phyloP scores from a whole-genome alignment of 192 early-diverging fungal genomes.

The Dimargaris xerosporica region DNA sequence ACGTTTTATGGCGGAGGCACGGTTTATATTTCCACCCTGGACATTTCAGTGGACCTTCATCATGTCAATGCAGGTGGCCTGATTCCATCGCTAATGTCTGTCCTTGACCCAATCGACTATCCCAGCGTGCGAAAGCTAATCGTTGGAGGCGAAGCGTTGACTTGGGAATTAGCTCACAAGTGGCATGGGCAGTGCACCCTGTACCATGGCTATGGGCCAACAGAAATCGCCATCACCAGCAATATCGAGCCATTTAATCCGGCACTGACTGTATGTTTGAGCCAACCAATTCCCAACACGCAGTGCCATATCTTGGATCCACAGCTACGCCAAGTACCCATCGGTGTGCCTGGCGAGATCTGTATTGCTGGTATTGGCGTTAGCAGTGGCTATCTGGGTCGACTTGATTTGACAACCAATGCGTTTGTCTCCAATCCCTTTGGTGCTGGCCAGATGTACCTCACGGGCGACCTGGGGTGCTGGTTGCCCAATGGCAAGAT shows the following conservation, averaged over 20 bases:
- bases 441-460: neutral
- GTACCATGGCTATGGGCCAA: neutral
- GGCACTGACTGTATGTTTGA: neutral
- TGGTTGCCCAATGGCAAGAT: conserved; percentile 4
- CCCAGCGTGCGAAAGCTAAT: neutral
- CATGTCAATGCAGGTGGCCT: neutral
- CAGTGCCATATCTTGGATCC: neutral
- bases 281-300: neutral
- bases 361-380: neutral
- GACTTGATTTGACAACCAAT: neutral
- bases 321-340: neutral
- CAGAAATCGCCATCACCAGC: neutral
- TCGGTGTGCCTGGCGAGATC: neutral
- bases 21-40: neutral
- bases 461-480: conserved; percentile 1
- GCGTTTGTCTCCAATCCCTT: conserved; percentile 1
- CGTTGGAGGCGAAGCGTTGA: neutral
- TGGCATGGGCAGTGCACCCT: neutral
- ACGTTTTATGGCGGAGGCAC: neutral
- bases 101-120: neutral
- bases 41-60: too few relatives aligned
- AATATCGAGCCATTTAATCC: neutral
- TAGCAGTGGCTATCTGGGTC: neutral
- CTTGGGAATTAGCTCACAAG: neutral
- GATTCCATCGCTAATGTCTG: neutral